Percentiles rank a stretch among this genome's conserved stretches.
These are phyloP conservation scores for Naganishia vaughanmartiniae DNA, from an alignment of 768 basidiomycete genomes.

Conservation along the genomic window DNA sequence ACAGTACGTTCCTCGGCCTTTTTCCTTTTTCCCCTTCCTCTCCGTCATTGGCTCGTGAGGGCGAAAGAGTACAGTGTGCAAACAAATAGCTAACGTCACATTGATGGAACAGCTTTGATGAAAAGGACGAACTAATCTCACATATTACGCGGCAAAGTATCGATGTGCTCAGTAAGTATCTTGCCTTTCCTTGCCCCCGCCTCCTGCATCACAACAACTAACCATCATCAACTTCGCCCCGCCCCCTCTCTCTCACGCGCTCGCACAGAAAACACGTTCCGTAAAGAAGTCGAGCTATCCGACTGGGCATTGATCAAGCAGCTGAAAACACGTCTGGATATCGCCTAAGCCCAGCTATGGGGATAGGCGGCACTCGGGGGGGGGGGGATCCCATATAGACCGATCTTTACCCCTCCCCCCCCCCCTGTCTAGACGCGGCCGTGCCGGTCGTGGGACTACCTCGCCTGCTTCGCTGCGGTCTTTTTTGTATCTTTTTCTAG, in stretches of 20 bases:
- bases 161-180: slow-evolving; percentile 82
- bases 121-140: slow-evolving; percentile 89
- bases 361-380: too few species aligned
- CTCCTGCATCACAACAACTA: too few species aligned
- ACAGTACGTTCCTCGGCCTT: slow-evolving; percentile 58
- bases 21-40: too few species aligned
- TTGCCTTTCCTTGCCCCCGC: slow-evolving; percentile 38
- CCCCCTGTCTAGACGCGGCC: too few species aligned
- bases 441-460: too few species aligned
- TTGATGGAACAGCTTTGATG: slow-evolving; percentile 53
- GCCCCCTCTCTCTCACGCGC: not conserved
- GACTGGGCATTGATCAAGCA: slow-evolving; percentile 91
- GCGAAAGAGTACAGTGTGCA: not conserved
- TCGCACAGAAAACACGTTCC: slow-evolving; percentile 68
- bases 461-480: not conserved
- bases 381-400: too few species aligned
- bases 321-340: slow-evolving; percentile 59
- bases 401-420: too few species aligned
- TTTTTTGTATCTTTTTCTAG: not conserved
- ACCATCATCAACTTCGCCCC: slow-evolving; percentile 13
- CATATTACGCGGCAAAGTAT: slow-evolving; percentile 89
- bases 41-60: not conserved
- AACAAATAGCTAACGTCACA: not conserved
- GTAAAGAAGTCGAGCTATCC: slow-evolving; percentile 79
- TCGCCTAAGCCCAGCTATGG: slow-evolving; percentile 31